Evolutionary conservation across 1,139 yeast species (phyloP).

Genomic region (Suhomyces wounanorum): DNA sequence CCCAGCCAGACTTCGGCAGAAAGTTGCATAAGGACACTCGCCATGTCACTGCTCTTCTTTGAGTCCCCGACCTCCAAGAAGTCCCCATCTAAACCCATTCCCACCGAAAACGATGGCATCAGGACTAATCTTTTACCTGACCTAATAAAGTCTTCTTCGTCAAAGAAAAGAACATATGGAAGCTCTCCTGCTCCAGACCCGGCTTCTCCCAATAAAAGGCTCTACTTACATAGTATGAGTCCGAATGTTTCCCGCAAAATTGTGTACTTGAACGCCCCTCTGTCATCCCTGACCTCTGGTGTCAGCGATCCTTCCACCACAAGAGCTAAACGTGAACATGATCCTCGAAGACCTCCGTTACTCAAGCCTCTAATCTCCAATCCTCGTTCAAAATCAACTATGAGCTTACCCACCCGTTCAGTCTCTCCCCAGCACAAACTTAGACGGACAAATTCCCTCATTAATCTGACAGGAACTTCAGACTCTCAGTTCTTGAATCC

Average conservation of each 20-base stretch:
- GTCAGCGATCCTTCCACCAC: not conserved
- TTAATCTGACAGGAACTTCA: constrained; percentile 27
- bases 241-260: constrained; percentile 42
- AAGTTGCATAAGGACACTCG: not conserved
- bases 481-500: constrained; percentile 27
- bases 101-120: constrained; percentile 11
- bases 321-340: not conserved
- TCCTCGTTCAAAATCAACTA: constrained; percentile 26
- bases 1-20: not conserved
- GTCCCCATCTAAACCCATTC: constrained; percentile 1
- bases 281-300: not conserved
- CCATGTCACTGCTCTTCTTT: constrained; percentile 11
- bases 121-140: constrained; percentile 9
- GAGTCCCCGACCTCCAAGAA: constrained; percentile 11
- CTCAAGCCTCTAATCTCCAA: constrained; percentile 19
- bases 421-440: constrained; percentile 27
- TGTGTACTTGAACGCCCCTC: constrained; percentile 21
- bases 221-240: constrained; percentile 42
- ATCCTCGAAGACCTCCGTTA: constrained; percentile 20
- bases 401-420: constrained; percentile 16
- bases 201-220: constrained; percentile 34
- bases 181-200: constrained; percentile 15
- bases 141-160: constrained; percentile 9
- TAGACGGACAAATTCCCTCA: constrained; percentile 41
- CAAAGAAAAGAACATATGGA: constrained; percentile 12